Base-by-base conservation (phyloP, 257 asterid species). In the Solanum sitiens region DNA sequence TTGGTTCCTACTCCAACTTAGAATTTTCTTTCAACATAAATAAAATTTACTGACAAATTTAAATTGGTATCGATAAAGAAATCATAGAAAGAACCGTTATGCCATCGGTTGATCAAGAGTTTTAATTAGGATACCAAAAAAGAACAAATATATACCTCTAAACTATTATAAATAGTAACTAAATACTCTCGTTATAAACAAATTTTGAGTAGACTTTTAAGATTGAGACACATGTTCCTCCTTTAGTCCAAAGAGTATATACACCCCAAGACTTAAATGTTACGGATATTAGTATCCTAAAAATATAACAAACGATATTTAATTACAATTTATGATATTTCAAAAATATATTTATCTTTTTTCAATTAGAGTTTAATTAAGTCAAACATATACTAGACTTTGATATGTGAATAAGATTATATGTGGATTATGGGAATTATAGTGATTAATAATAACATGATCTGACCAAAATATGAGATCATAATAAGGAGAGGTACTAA, bases 331-430 rank as follows among this genome's bases (percentile, higher is more conserved):
- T 47, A 14, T 47, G 20, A 47, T 47, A 47, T 13, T 47, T 47
- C 0, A 47, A 0, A 0, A 0, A 5, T 14, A 47, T 47, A 47
- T 47, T 47, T 14, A 47, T 47, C 7, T 2, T 47, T 14, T 14
- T 47, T 4, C 8, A 3, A 47, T 47, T 47, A 47, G 73, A 9
- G 35, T 27, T 67, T 67, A 67, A 67, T 67, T 67, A 67, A 67
- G 20, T 67, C 1, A 67, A 67, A 67, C 74, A 67, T 67, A 67
- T 25, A 67, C 37, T 67, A 67, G 74, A 27, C 74, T 67, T 25
- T 27, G 37, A 67, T 67, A 67, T 27, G 37, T 67, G 74, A 3
- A 67, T 27, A 67, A 67, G 35, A 25, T 25, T 67, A 67, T 61
- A 15, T 18, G 61, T 50, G 21, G 10, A 56, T 61, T 23, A 23